These are phyloP conservation scores for Lactifluus piperatus DNA, from an alignment of 768 basidiomycete species.

Conservation along the genomic window DNA sequence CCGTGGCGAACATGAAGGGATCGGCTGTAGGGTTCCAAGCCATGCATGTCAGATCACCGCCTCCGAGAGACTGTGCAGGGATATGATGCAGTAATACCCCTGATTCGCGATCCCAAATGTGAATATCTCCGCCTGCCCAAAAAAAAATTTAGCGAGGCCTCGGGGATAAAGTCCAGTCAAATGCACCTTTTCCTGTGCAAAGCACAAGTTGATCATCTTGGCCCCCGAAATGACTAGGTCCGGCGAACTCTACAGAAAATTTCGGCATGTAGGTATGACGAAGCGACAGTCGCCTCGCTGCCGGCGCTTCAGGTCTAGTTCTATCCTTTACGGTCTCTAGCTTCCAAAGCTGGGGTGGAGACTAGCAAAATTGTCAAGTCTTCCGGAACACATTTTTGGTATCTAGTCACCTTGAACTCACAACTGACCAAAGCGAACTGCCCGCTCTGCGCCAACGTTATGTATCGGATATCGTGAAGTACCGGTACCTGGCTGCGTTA, in stretches of 20 bases:
- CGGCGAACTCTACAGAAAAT: constrained; percentile 60
- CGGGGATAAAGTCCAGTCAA: neutral
- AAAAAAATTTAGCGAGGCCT: neutral
- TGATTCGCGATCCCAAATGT: constrained; percentile 82
- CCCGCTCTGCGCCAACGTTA: constrained; percentile 53
- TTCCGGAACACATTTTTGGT: neutral
- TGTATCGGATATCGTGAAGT: constrained; percentile 62
- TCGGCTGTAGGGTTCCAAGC: constrained; percentile 69
- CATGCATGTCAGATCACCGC: constrained; percentile 65
- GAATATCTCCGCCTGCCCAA: constrained; percentile 70
- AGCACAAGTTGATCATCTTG: constrained; percentile 70
- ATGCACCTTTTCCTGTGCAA: constrained; percentile 64
- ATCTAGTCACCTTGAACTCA: constrained; percentile 51
- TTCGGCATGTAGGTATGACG: constrained; percentile 74
- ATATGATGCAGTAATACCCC: constrained; percentile 64
- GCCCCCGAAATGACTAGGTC: constrained; percentile 77
- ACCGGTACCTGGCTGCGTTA: constrained; percentile 56
- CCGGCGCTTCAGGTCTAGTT: constrained; percentile 29
- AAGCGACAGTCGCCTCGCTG: constrained; percentile 25
- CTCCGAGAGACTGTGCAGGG: constrained; percentile 50
- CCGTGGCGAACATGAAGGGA: constrained; percentile 64
- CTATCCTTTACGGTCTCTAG: constrained; percentile 54
- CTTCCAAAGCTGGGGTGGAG: constrained; percentile 74
- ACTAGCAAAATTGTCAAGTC: constrained; percentile 30
- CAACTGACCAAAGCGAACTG: constrained; percentile 62